Conservation (phyloP, 345 rosid species). For the Litchi chinensis region DNA sequence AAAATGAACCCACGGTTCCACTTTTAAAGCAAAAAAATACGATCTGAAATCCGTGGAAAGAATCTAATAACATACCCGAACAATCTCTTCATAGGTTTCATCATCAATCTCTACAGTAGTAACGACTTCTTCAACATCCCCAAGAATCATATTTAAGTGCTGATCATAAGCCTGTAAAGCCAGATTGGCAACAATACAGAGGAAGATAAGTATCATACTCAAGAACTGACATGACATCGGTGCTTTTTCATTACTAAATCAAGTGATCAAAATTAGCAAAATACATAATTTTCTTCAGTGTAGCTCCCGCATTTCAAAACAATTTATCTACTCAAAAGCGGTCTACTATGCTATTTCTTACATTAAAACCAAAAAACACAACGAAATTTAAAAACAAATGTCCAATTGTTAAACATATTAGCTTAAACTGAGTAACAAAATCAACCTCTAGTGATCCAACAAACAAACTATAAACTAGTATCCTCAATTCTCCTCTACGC, state of each 20-base stretch:
- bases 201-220: neutral
- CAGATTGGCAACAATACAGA: slow-evolving; percentile 13
- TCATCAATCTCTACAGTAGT: slow-evolving; percentile 98
- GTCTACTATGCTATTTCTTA: too few species aligned
- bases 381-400: neutral
- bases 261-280: neutral
- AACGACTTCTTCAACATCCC: slow-evolving; percentile 95
- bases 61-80: slow-evolving; percentile 60
- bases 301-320: neutral
- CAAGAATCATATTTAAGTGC: slow-evolving; percentile 99
- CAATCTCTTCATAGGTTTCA: slow-evolving; percentile 98
- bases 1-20: neutral
- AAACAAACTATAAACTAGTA: neutral
- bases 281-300: slow-evolving; percentile 6
- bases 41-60: neutral
- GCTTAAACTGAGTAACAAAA: neutral
- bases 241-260: neutral
- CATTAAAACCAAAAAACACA: neutral
- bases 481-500: neutral
- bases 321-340: neutral
- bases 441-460: neutral
- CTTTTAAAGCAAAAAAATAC: neutral
- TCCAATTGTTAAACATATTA: neutral
- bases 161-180: slow-evolving; percentile 92
- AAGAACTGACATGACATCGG: neutral